phyloP scores from a whole-genome alignment of 2,329 filamentous ascomycete species.

The Neonectria sp. region DNA sequence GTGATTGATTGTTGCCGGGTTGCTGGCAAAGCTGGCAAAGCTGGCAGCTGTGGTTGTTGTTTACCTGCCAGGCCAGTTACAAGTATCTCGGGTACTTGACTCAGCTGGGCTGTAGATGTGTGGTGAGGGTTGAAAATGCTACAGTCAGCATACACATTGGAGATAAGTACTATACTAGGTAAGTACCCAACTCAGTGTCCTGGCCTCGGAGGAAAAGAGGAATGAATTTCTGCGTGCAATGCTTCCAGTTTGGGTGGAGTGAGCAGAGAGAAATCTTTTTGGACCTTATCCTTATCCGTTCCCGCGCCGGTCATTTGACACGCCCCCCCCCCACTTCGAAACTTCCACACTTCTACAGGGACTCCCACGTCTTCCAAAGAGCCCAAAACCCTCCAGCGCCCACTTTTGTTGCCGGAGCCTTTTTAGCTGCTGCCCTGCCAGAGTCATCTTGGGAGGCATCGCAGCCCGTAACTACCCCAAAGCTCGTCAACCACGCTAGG shows the following conservation, averaged over 20 bases:
- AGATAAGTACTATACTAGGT: background rate
- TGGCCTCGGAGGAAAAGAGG: slow-evolving; percentile 10
- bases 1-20: slow-evolving; percentile 21
- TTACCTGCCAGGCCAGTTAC: slow-evolving; percentile 5
- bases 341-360: slow-evolving; percentile 4
- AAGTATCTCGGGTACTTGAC: background rate
- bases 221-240: background rate
- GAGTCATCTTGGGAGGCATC: background rate
- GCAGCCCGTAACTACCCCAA: background rate
- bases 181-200: too few species aligned
- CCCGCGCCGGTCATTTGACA: slow-evolving; percentile 19
- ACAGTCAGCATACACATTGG: background rate
- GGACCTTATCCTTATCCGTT: slow-evolving; percentile 33
- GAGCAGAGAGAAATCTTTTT: slow-evolving; percentile 29
- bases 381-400: slow-evolving; percentile 18
- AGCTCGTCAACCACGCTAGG: slow-evolving; percentile 21
- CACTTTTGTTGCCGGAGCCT: slow-evolving; percentile 23
- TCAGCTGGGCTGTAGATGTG: background rate
- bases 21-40: background rate
- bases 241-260: slow-evolving; percentile 21
- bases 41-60: slow-evolving; percentile 7
- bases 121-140: background rate
- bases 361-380: slow-evolving; percentile 7
- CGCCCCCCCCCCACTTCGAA: slow-evolving; percentile 13
- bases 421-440: background rate